phyloP scores from a whole-genome alignment of 2,329 filamentous ascomycete genomes.

The Trichoderma semiorbis region DNA sequence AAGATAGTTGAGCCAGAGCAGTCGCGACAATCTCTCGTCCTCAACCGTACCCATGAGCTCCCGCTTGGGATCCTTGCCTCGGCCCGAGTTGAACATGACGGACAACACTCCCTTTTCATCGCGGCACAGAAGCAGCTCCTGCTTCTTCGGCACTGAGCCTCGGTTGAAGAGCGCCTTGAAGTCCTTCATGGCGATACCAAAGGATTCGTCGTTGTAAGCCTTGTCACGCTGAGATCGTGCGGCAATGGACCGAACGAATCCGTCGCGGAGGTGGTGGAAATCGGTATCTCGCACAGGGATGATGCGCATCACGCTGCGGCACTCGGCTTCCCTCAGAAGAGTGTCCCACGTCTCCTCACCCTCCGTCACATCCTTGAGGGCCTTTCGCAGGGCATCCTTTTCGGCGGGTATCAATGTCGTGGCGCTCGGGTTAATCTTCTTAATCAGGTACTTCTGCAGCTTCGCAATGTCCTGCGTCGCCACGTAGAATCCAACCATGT shows the following conservation, averaged over 20 bases:
- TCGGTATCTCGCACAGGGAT: slow-evolving; percentile 92
- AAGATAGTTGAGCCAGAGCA: slow-evolving; percentile 88
- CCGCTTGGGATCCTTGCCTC: slow-evolving; percentile 44
- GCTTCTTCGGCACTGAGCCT: slow-evolving; percentile 74
- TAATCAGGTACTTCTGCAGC: slow-evolving; percentile 75
- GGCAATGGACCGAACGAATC: slow-evolving; percentile 81
- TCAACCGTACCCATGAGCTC: slow-evolving; percentile 64
- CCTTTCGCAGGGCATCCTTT: slow-evolving; percentile 66
- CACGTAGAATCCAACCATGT: slow-evolving; percentile 90
- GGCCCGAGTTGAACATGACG: slow-evolving; percentile 64
- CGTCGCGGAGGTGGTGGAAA: slow-evolving; percentile 88
- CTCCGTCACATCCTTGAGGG: slow-evolving; percentile 65
- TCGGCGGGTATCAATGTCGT: slow-evolving; percentile 81
- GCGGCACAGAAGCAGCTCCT: slow-evolving; percentile 70
- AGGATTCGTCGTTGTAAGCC: slow-evolving; percentile 65
- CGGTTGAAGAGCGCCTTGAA: slow-evolving; percentile 83
- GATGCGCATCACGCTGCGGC: slow-evolving; percentile 78
- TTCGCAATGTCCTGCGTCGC: slow-evolving; percentile 75
- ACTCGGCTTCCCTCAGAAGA: slow-evolving; percentile 61
- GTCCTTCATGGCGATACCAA: slow-evolving; percentile 68
- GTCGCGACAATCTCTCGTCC: slow-evolving; percentile 76
- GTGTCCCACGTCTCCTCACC: slow-evolving; percentile 73
- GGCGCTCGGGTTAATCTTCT: slow-evolving; percentile 70
- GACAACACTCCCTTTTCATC: slow-evolving; percentile 63
- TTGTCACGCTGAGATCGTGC: slow-evolving; percentile 60